A percentile compares a stretch with the other conserved stretches of the same genome.
Evolutionary conservation across 192 early-diverging fungal genomes (phyloP).

Genomic region (Gamsiella multidivaricata): DNA sequence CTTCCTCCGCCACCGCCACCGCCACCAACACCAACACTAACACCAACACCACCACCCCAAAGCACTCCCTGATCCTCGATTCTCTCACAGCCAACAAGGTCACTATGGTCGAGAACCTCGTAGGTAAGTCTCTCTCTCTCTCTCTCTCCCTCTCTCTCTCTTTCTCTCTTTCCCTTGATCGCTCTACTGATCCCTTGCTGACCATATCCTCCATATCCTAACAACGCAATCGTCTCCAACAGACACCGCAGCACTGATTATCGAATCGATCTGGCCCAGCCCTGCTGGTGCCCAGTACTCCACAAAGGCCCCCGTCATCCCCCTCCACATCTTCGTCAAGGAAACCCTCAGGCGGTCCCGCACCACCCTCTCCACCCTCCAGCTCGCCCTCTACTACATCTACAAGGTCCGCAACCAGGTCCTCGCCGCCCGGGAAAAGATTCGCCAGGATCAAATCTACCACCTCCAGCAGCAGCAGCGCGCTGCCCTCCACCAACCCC

Average conservation of each 20-base stretch:
- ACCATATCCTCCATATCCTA: neutral
- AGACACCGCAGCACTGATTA: constrained; percentile 73
- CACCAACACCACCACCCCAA: constrained; percentile 19
- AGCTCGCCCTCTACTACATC: constrained; percentile 76
- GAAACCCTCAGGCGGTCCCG: constrained; percentile 75
- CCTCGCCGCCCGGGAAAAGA: constrained; percentile 51
- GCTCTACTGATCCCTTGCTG: neutral
- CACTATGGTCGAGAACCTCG: constrained; percentile 45
- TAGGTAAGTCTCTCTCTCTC: constrained; percentile 33
- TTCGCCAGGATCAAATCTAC: constrained; percentile 45
- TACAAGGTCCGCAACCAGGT: constrained; percentile 66
- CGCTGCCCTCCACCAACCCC: constrained; percentile 11
- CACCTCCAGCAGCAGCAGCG: constrained; percentile 34
- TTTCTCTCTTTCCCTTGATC: neutral
- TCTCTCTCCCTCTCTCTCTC: neutral
- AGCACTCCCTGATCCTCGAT: constrained; percentile 45
- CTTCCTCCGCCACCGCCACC: neutral
- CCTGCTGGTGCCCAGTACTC: constrained; percentile 46
- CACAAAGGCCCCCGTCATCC: constrained; percentile 57
- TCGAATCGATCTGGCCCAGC: constrained; percentile 68
- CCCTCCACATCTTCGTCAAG: constrained; percentile 69
- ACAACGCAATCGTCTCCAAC: constrained; percentile 2
- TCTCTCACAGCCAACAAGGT: constrained; percentile 36
- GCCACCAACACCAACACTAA: neutral
- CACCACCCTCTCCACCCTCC: constrained; percentile 77